Percentiles rank a stretch among this genome's conserved stretches.
phyloP scores from a whole-genome alignment of 495 filamentous ascomycete genomes.

The Penicillium bialowiezense region DNA sequence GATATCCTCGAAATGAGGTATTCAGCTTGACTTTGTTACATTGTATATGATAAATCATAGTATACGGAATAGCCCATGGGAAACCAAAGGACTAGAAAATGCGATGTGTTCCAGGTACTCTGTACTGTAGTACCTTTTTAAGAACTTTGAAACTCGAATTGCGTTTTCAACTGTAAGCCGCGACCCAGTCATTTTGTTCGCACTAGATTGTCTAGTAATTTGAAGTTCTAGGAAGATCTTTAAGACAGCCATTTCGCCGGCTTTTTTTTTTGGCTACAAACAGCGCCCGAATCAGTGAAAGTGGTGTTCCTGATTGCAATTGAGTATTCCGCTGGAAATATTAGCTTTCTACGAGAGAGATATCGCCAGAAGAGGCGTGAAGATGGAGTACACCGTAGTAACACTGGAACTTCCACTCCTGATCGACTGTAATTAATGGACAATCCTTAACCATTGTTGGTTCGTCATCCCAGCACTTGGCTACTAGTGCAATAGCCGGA shows the following conservation, averaged over 20 bases:
- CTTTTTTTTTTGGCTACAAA: background rate
- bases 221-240: background rate
- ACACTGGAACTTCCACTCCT: conserved; percentile 4
- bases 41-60: background rate
- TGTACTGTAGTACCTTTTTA: no score
- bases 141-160: conserved; percentile 11
- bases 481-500: conserved; percentile 21
- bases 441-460: conserved; percentile 15
- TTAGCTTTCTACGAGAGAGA: no score
- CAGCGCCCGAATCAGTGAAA: no score
- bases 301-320: no score
- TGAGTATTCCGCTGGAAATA: no score
- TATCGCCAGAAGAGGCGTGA: no score
- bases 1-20: no score
- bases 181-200: conserved; percentile 33
- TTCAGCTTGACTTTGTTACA: no score
- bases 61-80: no score
- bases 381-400: no score
- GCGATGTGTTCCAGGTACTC: background rate
- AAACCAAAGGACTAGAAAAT: background rate
- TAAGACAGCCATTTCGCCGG: no score
- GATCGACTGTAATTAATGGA: conserved; percentile 16
- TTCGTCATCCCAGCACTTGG: conserved; percentile 13
- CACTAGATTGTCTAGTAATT: conserved; percentile 4
- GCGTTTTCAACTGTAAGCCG: conserved; percentile 22